These are phyloP conservation scores for Hortaea werneckii DNA, from an alignment of 2,329 filamentous ascomycete species.

Conservation along the genomic window DNA sequence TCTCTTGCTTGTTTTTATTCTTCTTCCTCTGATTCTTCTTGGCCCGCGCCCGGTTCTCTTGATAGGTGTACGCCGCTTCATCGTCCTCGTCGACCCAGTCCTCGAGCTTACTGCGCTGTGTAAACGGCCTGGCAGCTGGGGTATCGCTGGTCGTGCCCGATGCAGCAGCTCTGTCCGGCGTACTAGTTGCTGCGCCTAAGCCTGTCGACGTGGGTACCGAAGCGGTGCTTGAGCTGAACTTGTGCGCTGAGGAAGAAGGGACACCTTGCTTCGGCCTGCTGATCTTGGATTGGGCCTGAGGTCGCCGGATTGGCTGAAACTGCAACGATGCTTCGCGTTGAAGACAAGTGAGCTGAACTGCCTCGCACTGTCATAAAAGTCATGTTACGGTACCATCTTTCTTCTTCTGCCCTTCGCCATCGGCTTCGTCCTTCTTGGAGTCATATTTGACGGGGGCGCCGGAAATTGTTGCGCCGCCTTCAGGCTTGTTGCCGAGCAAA, in stretches of 20 bases:
- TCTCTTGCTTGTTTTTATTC: constrained; percentile 49
- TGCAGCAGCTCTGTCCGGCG: constrained; percentile 13
- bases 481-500: constrained; percentile 51
- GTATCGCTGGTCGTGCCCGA: constrained; percentile 10
- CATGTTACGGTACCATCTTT: constrained; percentile 48
- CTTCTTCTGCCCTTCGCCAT: constrained; percentile 41
- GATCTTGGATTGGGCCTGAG: constrained; percentile 52
- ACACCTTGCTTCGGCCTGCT: constrained; percentile 38
- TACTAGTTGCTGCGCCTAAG: constrained; percentile 2
- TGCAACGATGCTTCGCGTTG: constrained; percentile 52
- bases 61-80: constrained; percentile 45
- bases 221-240: constrained; percentile 17
- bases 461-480: constrained; percentile 56
- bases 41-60: constrained; percentile 48
- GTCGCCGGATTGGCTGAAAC: constrained; percentile 79
- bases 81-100: constrained; percentile 82
- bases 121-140: constrained; percentile 21
- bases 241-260: constrained; percentile 30
- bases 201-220: constrained; percentile 17
- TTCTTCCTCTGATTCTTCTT: constrained; percentile 70
- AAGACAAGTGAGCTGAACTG: constrained; percentile 36
- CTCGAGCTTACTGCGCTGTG: constrained; percentile 50
- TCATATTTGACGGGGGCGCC: constrained; percentile 65
- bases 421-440: constrained; percentile 43
- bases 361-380: constrained; percentile 2